Base-by-base conservation (phyloP, 2,329 filamentous ascomycete genomes). In the Trichoderma semiorbis region DNA sequence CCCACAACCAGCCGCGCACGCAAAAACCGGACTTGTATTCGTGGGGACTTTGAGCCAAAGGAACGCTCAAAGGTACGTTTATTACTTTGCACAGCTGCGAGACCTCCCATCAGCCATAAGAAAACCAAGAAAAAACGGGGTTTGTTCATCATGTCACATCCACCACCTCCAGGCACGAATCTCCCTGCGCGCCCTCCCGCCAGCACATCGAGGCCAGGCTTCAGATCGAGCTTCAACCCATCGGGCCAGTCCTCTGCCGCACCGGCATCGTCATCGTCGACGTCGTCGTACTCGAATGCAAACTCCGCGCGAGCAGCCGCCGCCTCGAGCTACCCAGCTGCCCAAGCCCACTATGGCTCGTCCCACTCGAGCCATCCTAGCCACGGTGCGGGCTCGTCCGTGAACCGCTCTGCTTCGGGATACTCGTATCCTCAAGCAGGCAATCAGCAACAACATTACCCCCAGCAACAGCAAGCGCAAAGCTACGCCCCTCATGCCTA, bases 61-160 rank as follows among this genome's bases (percentile, higher is more conserved):
- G 77, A 6, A 74, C 79, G 83, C 84, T 85, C 84, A 85, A 87
- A 69, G 86, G 86, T 87, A 87, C 85, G 85, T 83, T 71, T 60
- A 14, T 68, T 32, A 43, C 55, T 67, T 74, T 72, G 74, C 72
- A 79, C 73, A 76, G 70, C 69, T 69, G 50, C 62, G 58, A 62
- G 55, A 70, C 8, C 8, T 47, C 50, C 30, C 50, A 66, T 55
- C 55, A 39, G 36, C 55, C 18, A 32, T 30, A 32, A 21, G 5
- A 34, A 60, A 34, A 21, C 16, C 12, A 58, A 69, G 67, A 74
- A 36, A 70, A 63, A 74, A 71, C 76, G 74, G 75, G 78, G 83
- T 86, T 47, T 50, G 83, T 90, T 90, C 88, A 90, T 90, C 88
- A 95, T 95, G 93, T 91, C 92, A 84, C 93, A 93, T 88, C 91